Percentiles rank a stretch among this genome's conserved stretches.
Evolutionary conservation across 371 early-diverging fungal species (phyloP).

Genomic region (Actinomucor elegans): DNA sequence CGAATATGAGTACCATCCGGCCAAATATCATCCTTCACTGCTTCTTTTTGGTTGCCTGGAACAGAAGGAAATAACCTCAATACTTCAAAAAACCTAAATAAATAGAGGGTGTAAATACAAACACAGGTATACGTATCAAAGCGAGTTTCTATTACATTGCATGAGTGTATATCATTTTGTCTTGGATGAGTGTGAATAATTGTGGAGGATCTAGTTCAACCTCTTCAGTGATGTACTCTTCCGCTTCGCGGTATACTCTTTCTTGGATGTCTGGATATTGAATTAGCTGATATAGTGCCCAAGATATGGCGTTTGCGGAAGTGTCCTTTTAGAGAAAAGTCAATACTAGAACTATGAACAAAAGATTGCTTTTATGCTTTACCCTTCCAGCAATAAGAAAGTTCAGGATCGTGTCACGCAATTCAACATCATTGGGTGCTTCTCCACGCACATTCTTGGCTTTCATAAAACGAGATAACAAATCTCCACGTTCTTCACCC

Average conservation of each 20-base stretch:
- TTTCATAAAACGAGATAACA: conserved; percentile 61
- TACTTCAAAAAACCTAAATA: conserved; percentile 54
- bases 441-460: conserved; percentile 54
- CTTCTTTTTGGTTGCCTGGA: conserved; percentile 64
- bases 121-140: too few species aligned
- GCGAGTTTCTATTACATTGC: conserved; percentile 46
- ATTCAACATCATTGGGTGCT: conserved; percentile 47
- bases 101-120: not conserved
- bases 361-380: too few species aligned
- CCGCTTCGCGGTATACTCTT: conserved; percentile 58
- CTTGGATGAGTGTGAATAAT: conserved; percentile 45
- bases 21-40: conserved; percentile 63
- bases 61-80: conserved; percentile 74
- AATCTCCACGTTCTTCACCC: conserved; percentile 36
- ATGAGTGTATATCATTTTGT: conserved; percentile 57
- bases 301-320: conserved; percentile 70
- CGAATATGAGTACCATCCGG: conserved; percentile 69
- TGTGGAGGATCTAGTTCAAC: conserved; percentile 28
- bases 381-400: conserved; percentile 66
- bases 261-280: conserved; percentile 49
- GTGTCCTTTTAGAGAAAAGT: too few species aligned
- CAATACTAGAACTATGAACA: too few species aligned
- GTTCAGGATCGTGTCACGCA: conserved; percentile 68
- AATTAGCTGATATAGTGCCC: conserved; percentile 62
- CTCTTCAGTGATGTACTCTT: conserved; percentile 36